Conservation (phyloP, 441 rosid species). For the Brassica hybrid region DNA sequence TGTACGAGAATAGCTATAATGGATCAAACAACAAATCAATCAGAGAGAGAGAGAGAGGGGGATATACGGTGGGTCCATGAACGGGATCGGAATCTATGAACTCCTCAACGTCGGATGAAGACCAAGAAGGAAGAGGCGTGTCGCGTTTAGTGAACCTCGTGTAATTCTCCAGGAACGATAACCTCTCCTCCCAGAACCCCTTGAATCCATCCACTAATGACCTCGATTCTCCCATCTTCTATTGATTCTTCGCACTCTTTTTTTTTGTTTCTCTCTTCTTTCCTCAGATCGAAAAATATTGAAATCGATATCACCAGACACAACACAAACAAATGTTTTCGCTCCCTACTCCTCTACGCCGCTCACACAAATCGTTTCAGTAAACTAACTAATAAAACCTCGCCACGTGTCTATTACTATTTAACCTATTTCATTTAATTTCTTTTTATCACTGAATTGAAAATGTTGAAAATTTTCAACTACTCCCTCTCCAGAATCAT, state of each 20-base stretch:
- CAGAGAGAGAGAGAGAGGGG: slow-evolving; percentile 2
- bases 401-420: no score
- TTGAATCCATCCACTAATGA: slow-evolving; percentile 50
- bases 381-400: no score
- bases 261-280: background rate
- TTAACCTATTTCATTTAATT: background rate
- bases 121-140: slow-evolving; percentile 77
- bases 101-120: slow-evolving; percentile 74
- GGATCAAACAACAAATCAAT: background rate
- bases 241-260: background rate
- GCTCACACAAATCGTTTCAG: no score
- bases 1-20: background rate
- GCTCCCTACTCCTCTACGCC: background rate
- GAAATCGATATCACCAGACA: background rate
- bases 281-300: background rate
- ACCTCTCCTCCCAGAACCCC: slow-evolving; percentile 70
- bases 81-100: slow-evolving; percentile 88
- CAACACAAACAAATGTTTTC: background rate
- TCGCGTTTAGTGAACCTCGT: slow-evolving; percentile 61
- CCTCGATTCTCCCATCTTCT: slow-evolving; percentile 54
- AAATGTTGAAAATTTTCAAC: background rate
- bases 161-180: slow-evolving; percentile 63
- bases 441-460: background rate
- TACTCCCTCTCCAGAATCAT: slow-evolving; percentile 5
- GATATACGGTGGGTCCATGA: slow-evolving; percentile 76